Evolutionary conservation across 2,329 filamentous ascomycete genomes (phyloP).

Genomic region (Helotiales sp.): DNA sequence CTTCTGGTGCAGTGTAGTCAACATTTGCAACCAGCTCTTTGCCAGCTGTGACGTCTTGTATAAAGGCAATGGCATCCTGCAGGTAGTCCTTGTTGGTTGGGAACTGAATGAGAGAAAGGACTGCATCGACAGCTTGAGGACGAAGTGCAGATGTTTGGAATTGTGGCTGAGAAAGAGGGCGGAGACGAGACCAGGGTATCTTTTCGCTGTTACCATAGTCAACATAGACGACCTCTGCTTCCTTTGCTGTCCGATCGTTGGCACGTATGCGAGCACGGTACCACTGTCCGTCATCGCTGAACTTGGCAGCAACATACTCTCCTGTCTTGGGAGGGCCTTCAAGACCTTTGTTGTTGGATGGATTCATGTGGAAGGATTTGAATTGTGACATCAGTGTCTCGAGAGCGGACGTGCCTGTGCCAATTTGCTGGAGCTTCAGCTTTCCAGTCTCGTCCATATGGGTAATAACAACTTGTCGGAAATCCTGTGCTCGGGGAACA

Average conservation of each 20-base stretch:
- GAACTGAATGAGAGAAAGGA: slow-evolving; percentile 86
- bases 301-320: slow-evolving; percentile 87
- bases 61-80: slow-evolving; percentile 72
- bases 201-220: slow-evolving; percentile 96
- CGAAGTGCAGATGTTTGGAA: slow-evolving; percentile 83
- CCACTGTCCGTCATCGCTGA: slow-evolving; percentile 87
- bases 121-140: slow-evolving; percentile 83
- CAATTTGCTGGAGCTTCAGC: slow-evolving; percentile 89
- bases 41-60: slow-evolving; percentile 72
- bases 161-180: slow-evolving; percentile 74
- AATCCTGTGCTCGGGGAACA: slow-evolving; percentile 72
- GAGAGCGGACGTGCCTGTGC: slow-evolving; percentile 79
- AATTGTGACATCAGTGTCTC: slow-evolving; percentile 90
- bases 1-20: slow-evolving; percentile 82
- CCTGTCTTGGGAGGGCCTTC: slow-evolving; percentile 81
- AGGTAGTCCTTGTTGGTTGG: slow-evolving; percentile 83
- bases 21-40: slow-evolving; percentile 86
- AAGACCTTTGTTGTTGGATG: slow-evolving; percentile 74
- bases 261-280: slow-evolving; percentile 89
- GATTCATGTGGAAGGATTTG: slow-evolving; percentile 84
- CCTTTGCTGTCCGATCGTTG: slow-evolving; percentile 88
- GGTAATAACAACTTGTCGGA: slow-evolving; percentile 90
- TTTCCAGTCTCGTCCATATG: slow-evolving; percentile 81
- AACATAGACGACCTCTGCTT: slow-evolving; percentile 88
- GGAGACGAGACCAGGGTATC: slow-evolving; percentile 79